Percentiles rank a stretch among this genome's conserved stretches.
phyloP scores from a whole-genome alignment of 768 basidiomycete species.

The Tylopilus rubrobrunneus region DNA sequence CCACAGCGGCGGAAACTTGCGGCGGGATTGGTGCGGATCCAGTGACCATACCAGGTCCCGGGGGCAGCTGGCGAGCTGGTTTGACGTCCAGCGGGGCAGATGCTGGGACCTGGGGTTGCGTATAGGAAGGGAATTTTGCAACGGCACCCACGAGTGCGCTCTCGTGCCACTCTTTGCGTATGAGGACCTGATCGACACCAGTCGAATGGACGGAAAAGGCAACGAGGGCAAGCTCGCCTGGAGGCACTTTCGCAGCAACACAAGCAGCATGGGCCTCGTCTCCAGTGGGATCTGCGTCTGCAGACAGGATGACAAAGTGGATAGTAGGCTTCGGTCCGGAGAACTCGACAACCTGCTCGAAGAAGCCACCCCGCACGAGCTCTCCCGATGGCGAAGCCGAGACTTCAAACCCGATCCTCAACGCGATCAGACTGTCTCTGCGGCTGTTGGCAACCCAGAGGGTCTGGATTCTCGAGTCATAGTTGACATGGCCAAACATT shows the following conservation, averaged over 20 bases:
- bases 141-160: conserved; percentile 51
- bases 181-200: conserved; percentile 86
- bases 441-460: conserved; percentile 86
- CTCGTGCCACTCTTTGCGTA: conserved; percentile 84
- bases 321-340: conserved; percentile 80
- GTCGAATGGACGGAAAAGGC: conserved; percentile 86
- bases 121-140: conserved; percentile 60
- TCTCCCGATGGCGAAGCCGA: conserved; percentile 56
- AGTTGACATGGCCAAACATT: conserved; percentile 86
- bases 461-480: conserved; percentile 81
- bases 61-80: conserved; percentile 23
- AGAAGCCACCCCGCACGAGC: conserved; percentile 59
- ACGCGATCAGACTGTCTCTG: conserved; percentile 78
- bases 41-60: conserved; percentile 26
- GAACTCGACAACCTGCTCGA: conserved; percentile 84
- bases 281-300: conserved; percentile 77
- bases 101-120: conserved; percentile 27
- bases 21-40: conserved; percentile 16
- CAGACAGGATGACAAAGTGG: conserved; percentile 84
- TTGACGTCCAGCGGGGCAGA: conserved; percentile 25
- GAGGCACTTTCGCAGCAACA: conserved; percentile 72
- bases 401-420: conserved; percentile 66
- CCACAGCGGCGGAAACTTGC: conserved; percentile 15
- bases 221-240: conserved; percentile 75
- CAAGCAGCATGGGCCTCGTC: conserved; percentile 83